Conservation (phyloP, 768 basidiomycete species). For the Tremella fuciformis region DNA sequence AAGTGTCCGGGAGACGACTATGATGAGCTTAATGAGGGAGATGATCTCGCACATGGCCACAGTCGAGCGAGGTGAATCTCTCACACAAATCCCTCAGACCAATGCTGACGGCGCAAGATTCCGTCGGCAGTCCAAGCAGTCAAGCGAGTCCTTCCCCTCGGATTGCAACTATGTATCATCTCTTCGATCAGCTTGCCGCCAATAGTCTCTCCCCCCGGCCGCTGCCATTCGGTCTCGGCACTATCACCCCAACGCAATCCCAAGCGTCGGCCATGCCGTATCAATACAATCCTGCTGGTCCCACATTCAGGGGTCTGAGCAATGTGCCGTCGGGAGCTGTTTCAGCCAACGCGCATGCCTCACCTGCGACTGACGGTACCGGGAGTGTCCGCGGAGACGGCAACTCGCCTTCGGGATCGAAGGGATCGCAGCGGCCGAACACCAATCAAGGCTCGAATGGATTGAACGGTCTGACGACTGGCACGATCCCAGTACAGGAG, state of each 20-base stretch:
- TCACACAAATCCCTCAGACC: neutral
- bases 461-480: neutral
- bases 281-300: neutral
- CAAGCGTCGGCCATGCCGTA: neutral
- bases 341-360: neutral
- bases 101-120: neutral
- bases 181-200: conserved; percentile 1
- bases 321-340: too few relatives aligned
- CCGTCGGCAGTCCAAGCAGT: neutral
- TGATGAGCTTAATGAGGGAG: conserved; percentile 36
- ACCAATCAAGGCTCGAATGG: too few relatives aligned
- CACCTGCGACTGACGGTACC: neutral
- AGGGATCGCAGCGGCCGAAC: neutral
- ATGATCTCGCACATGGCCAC: conserved; percentile 33
- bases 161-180: neutral
- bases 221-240: too few relatives aligned
- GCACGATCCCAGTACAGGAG: neutral
- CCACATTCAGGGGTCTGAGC: neutral
- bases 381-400: neutral
- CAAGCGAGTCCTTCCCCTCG: neutral
- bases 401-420: conserved; percentile 2
- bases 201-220: neutral
- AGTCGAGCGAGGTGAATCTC: conserved; percentile 25
- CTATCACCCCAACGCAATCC: too few relatives aligned
- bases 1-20: conserved; percentile 35